These are phyloP conservation scores for Xylariomycetidae sp. DNA, from an alignment of 2,329 filamentous ascomycete species.

Conservation along the genomic window DNA sequence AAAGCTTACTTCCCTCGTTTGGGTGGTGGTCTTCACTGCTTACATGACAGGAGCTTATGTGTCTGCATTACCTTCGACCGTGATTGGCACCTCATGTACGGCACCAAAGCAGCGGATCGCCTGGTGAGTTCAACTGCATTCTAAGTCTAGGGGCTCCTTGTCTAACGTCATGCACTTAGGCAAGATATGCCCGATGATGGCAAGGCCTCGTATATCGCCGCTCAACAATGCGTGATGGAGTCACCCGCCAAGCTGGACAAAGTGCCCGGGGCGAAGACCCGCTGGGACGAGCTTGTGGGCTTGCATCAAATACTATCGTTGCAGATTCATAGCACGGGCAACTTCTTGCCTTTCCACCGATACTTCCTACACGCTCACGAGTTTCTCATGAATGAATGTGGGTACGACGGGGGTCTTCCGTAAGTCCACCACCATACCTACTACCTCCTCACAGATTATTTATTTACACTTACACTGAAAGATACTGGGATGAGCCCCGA, in stretches of 20 bases:
- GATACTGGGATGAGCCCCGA: conserved; percentile 3
- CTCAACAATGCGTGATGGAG: conserved; percentile 3
- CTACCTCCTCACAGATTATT: too few species aligned
- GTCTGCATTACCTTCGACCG: too few species aligned
- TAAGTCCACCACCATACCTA: not conserved
- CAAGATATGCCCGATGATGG: not conserved
- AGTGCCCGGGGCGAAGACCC: conserved; percentile 2
- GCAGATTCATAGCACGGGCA: not conserved
- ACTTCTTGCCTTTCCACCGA: conserved; percentile 2
- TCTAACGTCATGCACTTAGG: not conserved
- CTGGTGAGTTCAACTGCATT: not conserved
- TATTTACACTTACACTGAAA: not conserved
- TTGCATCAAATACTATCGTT: not conserved
- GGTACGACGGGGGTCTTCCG: conserved; percentile 1
- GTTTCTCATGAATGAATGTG: conserved; percentile 2
- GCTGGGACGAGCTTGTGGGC: conserved; percentile 1
- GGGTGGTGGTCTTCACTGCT: too few species aligned
- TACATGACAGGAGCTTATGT: too few species aligned
- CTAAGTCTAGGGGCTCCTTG: not conserved
- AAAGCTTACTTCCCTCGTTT: too few species aligned
- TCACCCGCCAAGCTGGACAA: conserved; percentile 1
- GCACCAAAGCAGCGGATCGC: not conserved
- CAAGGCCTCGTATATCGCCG: conserved; percentile 1
- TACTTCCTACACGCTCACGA: conserved; percentile 2
- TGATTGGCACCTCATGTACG: too few species aligned